Conservation (phyloP, 192 early-diverging fungal genomes). For the Coemansia sp. region DNA sequence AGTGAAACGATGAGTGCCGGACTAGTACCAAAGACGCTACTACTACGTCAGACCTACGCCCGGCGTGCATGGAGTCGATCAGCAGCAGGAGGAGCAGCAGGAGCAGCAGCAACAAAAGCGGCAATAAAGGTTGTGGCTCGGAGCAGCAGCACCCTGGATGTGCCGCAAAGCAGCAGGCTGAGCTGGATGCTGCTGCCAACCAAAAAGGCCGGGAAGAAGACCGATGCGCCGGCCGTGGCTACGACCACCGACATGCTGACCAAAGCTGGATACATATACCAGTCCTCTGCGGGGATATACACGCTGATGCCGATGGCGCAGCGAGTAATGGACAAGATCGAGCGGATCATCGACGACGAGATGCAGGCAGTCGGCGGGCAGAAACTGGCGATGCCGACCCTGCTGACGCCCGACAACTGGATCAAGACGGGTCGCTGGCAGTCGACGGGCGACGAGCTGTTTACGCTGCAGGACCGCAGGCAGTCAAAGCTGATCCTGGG, state of each 20-base stretch:
- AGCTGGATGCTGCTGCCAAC: conserved; percentile 52
- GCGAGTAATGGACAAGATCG: conserved; percentile 70
- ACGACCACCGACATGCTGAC: conserved; percentile 31
- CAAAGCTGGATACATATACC: conserved; percentile 56
- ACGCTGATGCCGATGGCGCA: conserved; percentile 79
- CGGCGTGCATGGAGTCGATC: background rate
- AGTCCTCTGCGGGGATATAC: conserved; percentile 83
- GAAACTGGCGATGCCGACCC: conserved; percentile 66
- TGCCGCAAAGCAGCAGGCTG: conserved; percentile 29
- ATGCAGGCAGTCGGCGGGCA: conserved; percentile 73
- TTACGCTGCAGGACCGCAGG: conserved; percentile 77
- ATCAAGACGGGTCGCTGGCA: conserved; percentile 78
- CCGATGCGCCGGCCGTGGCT: background rate
- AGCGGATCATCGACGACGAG: conserved; percentile 76
- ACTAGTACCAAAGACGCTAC: background rate
- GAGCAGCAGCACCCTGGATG: conserved; percentile 1
- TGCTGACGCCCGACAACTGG: conserved; percentile 71
- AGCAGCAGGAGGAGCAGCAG: background rate
- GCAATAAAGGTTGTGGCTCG: background rate
- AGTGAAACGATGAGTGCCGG: no score
- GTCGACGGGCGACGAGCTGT: conserved; percentile 64
- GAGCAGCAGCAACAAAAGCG: background rate
- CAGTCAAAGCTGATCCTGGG: conserved; percentile 65
- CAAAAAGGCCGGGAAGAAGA: conserved; percentile 21
- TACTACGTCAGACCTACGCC: background rate